These are phyloP conservation scores for Voacanga thouarsii DNA, from an alignment of 257 asterid species.

Conservation along the genomic window DNA sequence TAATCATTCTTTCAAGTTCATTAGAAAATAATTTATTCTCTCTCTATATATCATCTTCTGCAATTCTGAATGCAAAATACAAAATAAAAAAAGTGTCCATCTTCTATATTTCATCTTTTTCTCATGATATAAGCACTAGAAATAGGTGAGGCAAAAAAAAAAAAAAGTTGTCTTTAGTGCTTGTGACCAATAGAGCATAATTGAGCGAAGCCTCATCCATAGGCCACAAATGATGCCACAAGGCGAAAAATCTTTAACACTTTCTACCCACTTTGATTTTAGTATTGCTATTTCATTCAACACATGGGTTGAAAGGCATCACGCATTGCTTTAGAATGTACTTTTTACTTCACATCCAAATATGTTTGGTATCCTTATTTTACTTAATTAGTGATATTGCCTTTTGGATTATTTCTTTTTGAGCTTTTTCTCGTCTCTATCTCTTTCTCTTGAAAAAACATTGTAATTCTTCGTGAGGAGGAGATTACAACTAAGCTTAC, in stretches of 20 bases:
- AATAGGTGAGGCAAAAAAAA: too few relatives aligned
- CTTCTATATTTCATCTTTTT: too few relatives aligned
- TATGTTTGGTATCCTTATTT: constrained; percentile 21
- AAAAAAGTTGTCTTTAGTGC: too few relatives aligned
- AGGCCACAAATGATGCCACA: too few relatives aligned
- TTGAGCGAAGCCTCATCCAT: too few relatives aligned
- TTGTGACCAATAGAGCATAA: too few relatives aligned
- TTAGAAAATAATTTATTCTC: background rate
- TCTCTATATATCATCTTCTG: background rate
- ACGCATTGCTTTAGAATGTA: constrained; percentile 91
- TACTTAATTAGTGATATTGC: background rate
- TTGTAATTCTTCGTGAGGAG: constrained; percentile 79
- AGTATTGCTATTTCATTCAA: too few relatives aligned
- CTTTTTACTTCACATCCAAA: constrained; percentile 50
- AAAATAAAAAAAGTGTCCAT: too few relatives aligned
- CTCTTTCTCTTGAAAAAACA: constrained; percentile 3
- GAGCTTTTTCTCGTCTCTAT: background rate
- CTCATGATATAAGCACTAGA: too few relatives aligned
- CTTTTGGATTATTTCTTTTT: background rate
- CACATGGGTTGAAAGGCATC: too few relatives aligned
- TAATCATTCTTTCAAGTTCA: constrained; percentile 6
- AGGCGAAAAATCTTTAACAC: too few relatives aligned
- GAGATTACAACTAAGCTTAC: constrained; percentile 91
- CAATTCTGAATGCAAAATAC: background rate
- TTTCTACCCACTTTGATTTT: too few relatives aligned